Percentiles rank a stretch among this genome's conserved stretches.
Conservation (phyloP, 1,139 yeast species). For the Pichia sp. region DNA sequence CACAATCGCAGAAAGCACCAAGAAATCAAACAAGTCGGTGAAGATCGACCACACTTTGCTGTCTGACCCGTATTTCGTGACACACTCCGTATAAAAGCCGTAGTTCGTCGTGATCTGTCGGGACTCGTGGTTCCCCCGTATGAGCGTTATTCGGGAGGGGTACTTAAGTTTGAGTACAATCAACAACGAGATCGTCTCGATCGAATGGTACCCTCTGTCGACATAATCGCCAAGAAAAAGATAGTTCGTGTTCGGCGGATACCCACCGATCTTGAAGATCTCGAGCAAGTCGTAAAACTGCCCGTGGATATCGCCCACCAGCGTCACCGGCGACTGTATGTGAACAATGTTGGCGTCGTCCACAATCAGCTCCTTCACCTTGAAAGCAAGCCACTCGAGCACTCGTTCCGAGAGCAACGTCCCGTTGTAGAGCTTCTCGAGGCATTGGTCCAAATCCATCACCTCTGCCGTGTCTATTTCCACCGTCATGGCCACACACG, state of each 20-base stretch:
- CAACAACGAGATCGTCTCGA: constrained; percentile 83
- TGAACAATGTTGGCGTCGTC: constrained; percentile 84
- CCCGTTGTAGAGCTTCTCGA: constrained; percentile 58
- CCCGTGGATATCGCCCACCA: constrained; percentile 98
- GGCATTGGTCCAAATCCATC: constrained; percentile 57
- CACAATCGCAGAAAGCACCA: constrained; percentile 88
- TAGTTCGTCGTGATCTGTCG: constrained; percentile 94
- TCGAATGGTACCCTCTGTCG: constrained; percentile 81
- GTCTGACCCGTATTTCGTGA: constrained; percentile 74
- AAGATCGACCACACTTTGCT: constrained; percentile 82
- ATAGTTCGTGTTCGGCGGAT: constrained; percentile 90
- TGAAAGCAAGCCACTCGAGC: constrained; percentile 59
- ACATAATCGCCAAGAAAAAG: constrained; percentile 92
- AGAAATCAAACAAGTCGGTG: constrained; percentile 88
- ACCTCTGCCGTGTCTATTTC: constrained; percentile 17
- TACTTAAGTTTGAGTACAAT: constrained; percentile 82
- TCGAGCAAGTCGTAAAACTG: constrained; percentile 92
- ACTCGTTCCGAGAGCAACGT: constrained; percentile 67
- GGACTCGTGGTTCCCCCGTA: constrained; percentile 94
- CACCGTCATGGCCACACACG: constrained; percentile 2
- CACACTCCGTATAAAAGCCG: constrained; percentile 93
- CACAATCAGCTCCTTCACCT: constrained; percentile 68
- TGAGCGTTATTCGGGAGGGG: constrained; percentile 73
- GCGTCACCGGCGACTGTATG: constrained; percentile 80
- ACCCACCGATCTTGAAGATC: constrained; percentile 88